These are phyloP conservation scores for Diaporthe ampelina DNA, from an alignment of 2,329 filamentous ascomycete species.

Conservation along the genomic window DNA sequence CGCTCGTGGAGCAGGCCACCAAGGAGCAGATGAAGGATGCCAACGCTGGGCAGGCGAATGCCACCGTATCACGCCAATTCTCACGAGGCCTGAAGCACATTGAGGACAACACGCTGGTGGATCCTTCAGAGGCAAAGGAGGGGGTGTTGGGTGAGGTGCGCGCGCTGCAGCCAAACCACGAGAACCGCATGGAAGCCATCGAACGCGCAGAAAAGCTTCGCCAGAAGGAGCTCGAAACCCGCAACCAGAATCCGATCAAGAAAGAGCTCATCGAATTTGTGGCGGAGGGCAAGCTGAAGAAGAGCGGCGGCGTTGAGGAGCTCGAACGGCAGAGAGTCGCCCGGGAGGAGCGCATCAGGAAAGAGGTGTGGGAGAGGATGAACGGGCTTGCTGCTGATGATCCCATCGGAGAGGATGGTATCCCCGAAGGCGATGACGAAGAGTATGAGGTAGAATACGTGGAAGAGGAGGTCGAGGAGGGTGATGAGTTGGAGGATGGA, in stretches of 20 bases:
- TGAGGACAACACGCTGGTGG: constrained; percentile 60
- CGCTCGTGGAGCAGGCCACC: constrained; percentile 96
- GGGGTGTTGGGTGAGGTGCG: constrained; percentile 93
- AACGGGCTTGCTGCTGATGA: constrained; percentile 68
- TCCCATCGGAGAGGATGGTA: constrained; percentile 53
- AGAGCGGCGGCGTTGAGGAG: constrained; percentile 95
- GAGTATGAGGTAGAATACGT: constrained; percentile 34
- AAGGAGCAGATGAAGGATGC: constrained; percentile 93
- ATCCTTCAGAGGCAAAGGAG: constrained; percentile 89
- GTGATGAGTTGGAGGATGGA: constrained; percentile 25
- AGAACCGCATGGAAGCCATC: constrained; percentile 92
- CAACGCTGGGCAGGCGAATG: constrained; percentile 67
- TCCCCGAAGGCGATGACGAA: constrained; percentile 43
- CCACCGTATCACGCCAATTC: constrained; percentile 59
- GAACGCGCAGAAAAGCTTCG: constrained; percentile 95
- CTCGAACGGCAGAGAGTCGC: constrained; percentile 85
- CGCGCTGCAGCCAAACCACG: constrained; percentile 93
- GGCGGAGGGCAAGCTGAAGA: constrained; percentile 91
- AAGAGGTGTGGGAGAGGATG: constrained; percentile 80
- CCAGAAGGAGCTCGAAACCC: constrained; percentile 86
- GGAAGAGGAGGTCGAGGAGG: constrained; percentile 25
- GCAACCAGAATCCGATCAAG: constrained; percentile 82
- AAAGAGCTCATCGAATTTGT: constrained; percentile 90
- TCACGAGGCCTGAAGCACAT: constrained; percentile 69
- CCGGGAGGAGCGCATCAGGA: constrained; percentile 88